phyloP scores from a whole-genome alignment of 176 grass and related monocot genomes.

The Ananas comosus region DNA sequence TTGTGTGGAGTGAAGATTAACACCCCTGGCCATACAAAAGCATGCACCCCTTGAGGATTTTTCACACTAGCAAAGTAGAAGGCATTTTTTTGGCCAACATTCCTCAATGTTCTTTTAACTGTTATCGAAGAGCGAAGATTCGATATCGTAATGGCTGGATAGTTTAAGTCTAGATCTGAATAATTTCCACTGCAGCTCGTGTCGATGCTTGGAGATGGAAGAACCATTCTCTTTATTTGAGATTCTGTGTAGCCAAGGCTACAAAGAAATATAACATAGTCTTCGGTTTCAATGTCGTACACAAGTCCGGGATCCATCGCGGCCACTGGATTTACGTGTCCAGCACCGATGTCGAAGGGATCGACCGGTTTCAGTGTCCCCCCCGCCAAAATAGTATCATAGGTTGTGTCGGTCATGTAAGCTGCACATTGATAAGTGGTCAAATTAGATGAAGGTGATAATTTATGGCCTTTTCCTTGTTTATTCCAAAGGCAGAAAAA shows the following conservation, averaged over 20 bases:
- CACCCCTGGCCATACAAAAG: conserved; percentile 45
- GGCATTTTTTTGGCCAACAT: conserved; percentile 43
- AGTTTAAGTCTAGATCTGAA: conserved; percentile 48
- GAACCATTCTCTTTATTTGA: conserved; percentile 57
- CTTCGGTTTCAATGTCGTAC: conserved; percentile 49
- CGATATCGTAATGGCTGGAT: conserved; percentile 56
- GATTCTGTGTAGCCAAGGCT: conserved; percentile 48
- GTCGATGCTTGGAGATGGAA: conserved; percentile 34
- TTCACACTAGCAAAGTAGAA: conserved; percentile 33
- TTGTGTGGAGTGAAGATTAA: conserved; percentile 34
- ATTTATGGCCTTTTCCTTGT: too few relatives aligned
- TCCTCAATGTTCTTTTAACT: conserved; percentile 59
- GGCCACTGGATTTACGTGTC: conserved; percentile 60
- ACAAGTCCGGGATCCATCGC: conserved; percentile 77
- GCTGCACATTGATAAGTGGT: conserved; percentile 19
- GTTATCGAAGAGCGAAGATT: conserved; percentile 36
- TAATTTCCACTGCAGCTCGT: conserved; percentile 29
- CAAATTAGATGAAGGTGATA: not conserved
- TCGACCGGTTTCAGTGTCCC: conserved; percentile 63
- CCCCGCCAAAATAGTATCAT: conserved; percentile 47
- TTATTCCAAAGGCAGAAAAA: too few relatives aligned
- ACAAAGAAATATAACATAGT: conserved; percentile 70
- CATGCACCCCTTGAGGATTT: conserved; percentile 43
- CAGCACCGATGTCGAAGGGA: conserved; percentile 75
- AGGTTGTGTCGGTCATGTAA: conserved; percentile 52